Conservation (phyloP, 2,329 filamentous ascomycete genomes). For the Penicillium sp. region DNA sequence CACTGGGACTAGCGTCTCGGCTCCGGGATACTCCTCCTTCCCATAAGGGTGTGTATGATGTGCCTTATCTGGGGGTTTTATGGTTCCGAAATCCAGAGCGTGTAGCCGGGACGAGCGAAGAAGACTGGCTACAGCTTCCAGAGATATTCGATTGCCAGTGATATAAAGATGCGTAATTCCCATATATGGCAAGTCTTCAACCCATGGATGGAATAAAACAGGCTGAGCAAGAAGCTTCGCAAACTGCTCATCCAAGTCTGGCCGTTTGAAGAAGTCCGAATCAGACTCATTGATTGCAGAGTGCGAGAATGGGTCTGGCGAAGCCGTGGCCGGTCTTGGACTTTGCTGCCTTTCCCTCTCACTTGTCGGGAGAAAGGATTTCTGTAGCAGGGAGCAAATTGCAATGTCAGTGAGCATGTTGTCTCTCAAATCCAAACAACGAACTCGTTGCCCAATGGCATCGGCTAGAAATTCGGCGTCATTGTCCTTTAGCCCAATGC, state of each 20-base stretch:
- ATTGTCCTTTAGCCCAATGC: slow-evolving; percentile 46
- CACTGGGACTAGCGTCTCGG: slow-evolving; percentile 48
- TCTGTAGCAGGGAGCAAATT: slow-evolving; percentile 44
- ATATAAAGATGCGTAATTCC: slow-evolving; percentile 56
- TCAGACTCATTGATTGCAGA: slow-evolving; percentile 4
- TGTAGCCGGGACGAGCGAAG: slow-evolving; percentile 46
- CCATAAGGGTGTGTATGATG: slow-evolving; percentile 10
- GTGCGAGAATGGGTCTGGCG: slow-evolving; percentile 8
- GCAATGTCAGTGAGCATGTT: slow-evolving; percentile 51
- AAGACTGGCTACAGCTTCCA: slow-evolving; percentile 48
- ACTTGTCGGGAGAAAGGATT: slow-evolving; percentile 38
- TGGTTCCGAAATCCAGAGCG: slow-evolving; percentile 48
- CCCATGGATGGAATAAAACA: slow-evolving; percentile 46
- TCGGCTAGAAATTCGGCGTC: slow-evolving; percentile 47
- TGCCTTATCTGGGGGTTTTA: slow-evolving; percentile 32
- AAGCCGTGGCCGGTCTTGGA: slow-evolving; percentile 4
- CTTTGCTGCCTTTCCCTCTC: not conserved
- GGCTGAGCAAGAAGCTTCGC: slow-evolving; percentile 42
- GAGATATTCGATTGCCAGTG: slow-evolving; percentile 47
- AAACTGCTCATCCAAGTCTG: slow-evolving; percentile 42
- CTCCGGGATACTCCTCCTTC: slow-evolving; percentile 37
- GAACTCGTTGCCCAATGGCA: slow-evolving; percentile 45
- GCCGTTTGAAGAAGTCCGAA: slow-evolving; percentile 22
- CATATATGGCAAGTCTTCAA: slow-evolving; percentile 47
- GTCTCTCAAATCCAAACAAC: slow-evolving; percentile 50